phyloP scores from a whole-genome alignment of 2,329 filamentous ascomycete species.

The Teratosphaeria destructans region DNA sequence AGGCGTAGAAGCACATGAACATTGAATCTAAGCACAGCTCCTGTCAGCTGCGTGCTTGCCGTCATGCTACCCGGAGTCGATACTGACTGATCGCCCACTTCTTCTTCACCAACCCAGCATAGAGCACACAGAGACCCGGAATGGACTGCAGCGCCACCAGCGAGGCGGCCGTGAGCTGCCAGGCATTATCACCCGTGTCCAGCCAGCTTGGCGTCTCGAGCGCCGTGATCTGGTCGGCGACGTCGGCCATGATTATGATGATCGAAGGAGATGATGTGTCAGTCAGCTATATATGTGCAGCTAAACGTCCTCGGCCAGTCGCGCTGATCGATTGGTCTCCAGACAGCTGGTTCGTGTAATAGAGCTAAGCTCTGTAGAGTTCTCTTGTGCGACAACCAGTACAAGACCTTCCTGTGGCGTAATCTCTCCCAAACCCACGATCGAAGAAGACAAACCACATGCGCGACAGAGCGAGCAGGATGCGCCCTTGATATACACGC shows the following conservation, averaged over 20 bases:
- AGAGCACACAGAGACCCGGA: conserved; percentile 40
- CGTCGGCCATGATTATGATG: not conserved
- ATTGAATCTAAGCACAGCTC: conserved; percentile 18
- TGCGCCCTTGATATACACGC: not conserved
- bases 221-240: not conserved
- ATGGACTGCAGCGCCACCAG: conserved; percentile 41
- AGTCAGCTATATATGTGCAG: not conserved
- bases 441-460: not conserved
- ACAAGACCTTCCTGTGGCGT: not conserved
- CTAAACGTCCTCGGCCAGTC: not conserved
- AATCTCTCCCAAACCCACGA: not conserved
- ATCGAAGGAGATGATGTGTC: not conserved
- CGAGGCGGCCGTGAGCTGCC: conserved; percentile 42
- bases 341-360: not conserved
- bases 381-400: not conserved
- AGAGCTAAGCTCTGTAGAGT: not conserved
- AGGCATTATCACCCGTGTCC: conserved; percentile 41
- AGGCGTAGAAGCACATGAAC: conserved; percentile 44
- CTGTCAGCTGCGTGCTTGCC: not conserved
- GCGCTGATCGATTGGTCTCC: not conserved
- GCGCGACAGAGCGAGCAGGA: not conserved
- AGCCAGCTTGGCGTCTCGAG: conserved; percentile 18
- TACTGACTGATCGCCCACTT: conserved; percentile 23
- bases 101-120: conserved; percentile 39
- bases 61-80: not conserved